phyloP scores from a whole-genome alignment of 805 yeast species.

The Kodamaea kaohsiungensis region DNA sequence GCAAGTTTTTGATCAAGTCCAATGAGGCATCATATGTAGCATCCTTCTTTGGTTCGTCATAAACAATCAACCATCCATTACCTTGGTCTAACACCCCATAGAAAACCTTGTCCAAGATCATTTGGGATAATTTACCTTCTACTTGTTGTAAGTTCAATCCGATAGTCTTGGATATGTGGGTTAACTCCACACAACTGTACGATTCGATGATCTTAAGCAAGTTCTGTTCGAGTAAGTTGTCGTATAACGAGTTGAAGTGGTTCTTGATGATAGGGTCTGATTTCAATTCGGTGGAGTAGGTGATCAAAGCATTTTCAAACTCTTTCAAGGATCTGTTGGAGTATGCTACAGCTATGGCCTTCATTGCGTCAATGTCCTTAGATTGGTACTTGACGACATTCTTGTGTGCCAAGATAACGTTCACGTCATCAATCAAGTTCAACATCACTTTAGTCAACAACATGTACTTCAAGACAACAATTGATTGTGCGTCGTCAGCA shows the following conservation, averaged over 20 bases:
- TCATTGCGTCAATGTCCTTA: constrained; percentile 92
- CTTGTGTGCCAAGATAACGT: constrained; percentile 73
- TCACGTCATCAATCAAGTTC: constrained; percentile 82
- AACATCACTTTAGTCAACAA: constrained; percentile 91
- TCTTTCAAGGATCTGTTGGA: constrained; percentile 87
- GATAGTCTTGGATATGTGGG: constrained; percentile 82
- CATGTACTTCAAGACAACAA: constrained; percentile 88
- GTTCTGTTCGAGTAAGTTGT: constrained; percentile 89
- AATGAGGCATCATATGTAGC: constrained; percentile 85
- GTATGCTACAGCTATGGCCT: constrained; percentile 87
- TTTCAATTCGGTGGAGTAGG: constrained; percentile 73
- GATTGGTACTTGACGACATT: constrained; percentile 68
- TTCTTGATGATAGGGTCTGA: constrained; percentile 86
- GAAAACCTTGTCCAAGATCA: constrained; percentile 95
- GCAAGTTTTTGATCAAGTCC: constrained; percentile 83
- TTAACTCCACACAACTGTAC: constrained; percentile 90
- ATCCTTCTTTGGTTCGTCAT: constrained; percentile 86
- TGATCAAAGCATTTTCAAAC: constrained; percentile 78
- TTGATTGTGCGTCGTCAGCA: constrained; percentile 58
- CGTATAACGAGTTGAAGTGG: constrained; percentile 91
- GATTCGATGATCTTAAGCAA: constrained; percentile 94
- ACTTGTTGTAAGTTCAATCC: constrained; percentile 86
- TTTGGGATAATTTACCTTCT: constrained; percentile 92
- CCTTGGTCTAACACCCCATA: constrained; percentile 98
- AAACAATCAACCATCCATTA: constrained; percentile 93